Conservation (phyloP, 345 rosid species). For the Brassica nigra region DNA sequence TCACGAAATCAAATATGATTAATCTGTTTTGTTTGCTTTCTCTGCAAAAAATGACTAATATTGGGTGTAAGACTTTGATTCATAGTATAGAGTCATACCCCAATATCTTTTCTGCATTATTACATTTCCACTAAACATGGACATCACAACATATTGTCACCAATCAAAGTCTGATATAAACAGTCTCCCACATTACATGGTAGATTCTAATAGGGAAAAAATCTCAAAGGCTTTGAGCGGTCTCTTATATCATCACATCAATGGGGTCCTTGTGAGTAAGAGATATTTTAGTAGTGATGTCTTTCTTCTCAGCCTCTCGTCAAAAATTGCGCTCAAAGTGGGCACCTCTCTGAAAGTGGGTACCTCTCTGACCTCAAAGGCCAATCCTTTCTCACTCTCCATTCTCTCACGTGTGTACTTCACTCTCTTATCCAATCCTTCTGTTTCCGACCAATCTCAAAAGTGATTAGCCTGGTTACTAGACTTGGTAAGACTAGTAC, state of each 20-base stretch:
- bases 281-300: slow-evolving; percentile 20
- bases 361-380: slow-evolving; percentile 21
- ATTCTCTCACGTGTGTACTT: slow-evolving; percentile 21
- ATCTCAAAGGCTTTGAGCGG: slow-evolving; percentile 8
- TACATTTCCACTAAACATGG: slow-evolving; percentile 20
- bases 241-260: slow-evolving; percentile 24
- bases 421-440: background rate
- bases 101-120: background rate
- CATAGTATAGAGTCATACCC: slow-evolving; percentile 2
- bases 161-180: slow-evolving; percentile 22
- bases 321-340: slow-evolving; percentile 27
- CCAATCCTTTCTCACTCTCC: slow-evolving; percentile 23
- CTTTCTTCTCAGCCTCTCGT: slow-evolving; percentile 37
- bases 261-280: slow-evolving; percentile 32
- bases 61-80: background rate
- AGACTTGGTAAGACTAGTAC: slow-evolving; percentile 14
- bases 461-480: background rate
- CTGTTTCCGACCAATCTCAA: background rate
- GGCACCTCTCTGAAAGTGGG: background rate
- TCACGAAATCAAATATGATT: background rate
- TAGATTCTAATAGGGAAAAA: slow-evolving; percentile 19
- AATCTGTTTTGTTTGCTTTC: background rate
- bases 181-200: slow-evolving; percentile 30
- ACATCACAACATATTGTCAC: background rate
- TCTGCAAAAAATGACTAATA: background rate